Evolutionary conservation across 2,329 filamentous ascomycete species (phyloP), one percentile per base, ranked within the genome.

Genomic region (Paecilomyces sp.): DNA sequence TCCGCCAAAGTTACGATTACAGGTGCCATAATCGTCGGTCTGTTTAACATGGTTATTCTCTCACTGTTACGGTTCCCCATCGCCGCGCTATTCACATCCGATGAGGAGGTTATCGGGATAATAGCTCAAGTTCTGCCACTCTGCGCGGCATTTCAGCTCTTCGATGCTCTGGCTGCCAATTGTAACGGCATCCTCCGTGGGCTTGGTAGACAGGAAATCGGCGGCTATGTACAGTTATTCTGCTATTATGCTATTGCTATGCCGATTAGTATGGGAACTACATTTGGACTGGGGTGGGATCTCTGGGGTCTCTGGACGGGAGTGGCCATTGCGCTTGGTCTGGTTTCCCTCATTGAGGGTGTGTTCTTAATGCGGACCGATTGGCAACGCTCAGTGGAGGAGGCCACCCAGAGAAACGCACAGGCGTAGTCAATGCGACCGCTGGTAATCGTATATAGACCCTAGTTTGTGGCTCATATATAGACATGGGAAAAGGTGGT

Each of bases 211-310:
- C 93, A 97, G 74, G 87, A 91, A 64, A 87, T 97, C 59, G 93
- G 93, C 12, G 92, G 93, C 0, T 96, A 93, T 67, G 87, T 92
- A 7, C 95, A 94, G 68, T 77, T 97, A 2, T 85, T 91, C 56
- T 88, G 88, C 24, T 97, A 97, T 77, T 99, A 97, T 74, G 78
- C 84, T 18, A 82, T 97, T 28, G 93, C 91, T 0, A 81, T 97
- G 74, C 93, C 94, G 0, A 85, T 96, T 34, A 91, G 88, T 47
- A 88, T 97, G 65, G 85, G 83, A 3, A 85, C 89, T 0, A 89
- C 87, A 0, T 96, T 97, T 72, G 88, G 86, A 0, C 77, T 92
- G 3, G 81, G 81, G 22, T 95, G 89, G 91, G 85, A 86, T 54
- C 77, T 97, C 41, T 81, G 85, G 59, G 93, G 93, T 0, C 78